Evolutionary conservation across 352 stramenopile species (phyloP), one percentile per base, ranked within the genome.

Genomic region (Pythium grandisporangium): DNA sequence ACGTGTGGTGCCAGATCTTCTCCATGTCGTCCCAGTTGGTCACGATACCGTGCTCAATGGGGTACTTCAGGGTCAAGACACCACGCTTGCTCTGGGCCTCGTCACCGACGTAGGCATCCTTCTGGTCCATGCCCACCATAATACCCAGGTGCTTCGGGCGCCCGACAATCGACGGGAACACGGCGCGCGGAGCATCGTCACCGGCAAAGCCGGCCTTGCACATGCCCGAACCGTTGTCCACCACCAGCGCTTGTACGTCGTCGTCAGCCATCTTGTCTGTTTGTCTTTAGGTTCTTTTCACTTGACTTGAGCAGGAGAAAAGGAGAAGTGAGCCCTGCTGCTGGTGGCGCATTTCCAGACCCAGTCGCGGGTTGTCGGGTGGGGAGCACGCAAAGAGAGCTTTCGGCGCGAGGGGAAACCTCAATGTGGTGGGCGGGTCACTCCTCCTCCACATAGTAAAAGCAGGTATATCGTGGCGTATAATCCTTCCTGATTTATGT

Each of bases 11-110:
- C 93, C 93, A 98, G 51, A 98, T 97, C 78, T 98, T 97, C 62
- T 97, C 92, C 92, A 98, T 98, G 63, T 97, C 89, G 58, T 97
- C 91, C 93, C 93, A 98, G 73, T 98, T 97, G 55, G 88, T 97
- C 35, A 98, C 91, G 58, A 98, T 97, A 58, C 93, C 93, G 70
- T 97, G 93, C 67, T 98, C 90, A 52, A 98, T 97, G 29, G 93
- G 93, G 63, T 98, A 97, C 63, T 97, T 41, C 19, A 66, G 27
- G n/a, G 38, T 49, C 11, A 55, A 21, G 21, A 55, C 33, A 33
- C 48, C 48, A 21, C 48, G 48, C 20, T 55, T 48, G 16, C 30
- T 23, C 20, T 50, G 38, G n/a, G 48, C 48, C 34, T 55, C 38
- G 34, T 42, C 38, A 23, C 48, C 48, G 33, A 55, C 48, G 26